A percentile compares a stretch with the other conserved stretches of the same genome.
phyloP scores from a whole-genome alignment of 140 eudicot species.

The Oenanthe javanica region DNA sequence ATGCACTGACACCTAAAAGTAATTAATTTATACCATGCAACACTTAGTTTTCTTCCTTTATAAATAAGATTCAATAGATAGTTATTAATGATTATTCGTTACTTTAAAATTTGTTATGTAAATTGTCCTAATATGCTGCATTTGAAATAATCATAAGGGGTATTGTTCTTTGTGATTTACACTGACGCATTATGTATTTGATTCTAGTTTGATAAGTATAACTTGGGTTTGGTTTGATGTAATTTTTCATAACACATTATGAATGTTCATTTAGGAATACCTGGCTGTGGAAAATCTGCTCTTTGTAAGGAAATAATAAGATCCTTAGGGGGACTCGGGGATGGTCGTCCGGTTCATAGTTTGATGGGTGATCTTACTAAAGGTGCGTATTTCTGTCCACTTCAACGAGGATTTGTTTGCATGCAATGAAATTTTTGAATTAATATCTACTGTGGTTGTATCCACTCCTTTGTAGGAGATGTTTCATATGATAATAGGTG shows the following conservation, averaged over 20 bases:
- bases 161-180: background rate
- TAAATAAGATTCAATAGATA: background rate
- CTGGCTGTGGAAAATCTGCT: slow-evolving; percentile 99
- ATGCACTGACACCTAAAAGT: background rate
- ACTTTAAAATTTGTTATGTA: background rate
- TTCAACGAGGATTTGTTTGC: background rate
- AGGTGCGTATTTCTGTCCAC: slow-evolving; percentile 35
- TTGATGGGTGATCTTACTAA: slow-evolving; percentile 90
- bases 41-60: background rate
- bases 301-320: slow-evolving; percentile 71
- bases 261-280: slow-evolving; percentile 53
- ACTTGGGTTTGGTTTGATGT: background rate
- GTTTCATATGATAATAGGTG: background rate
- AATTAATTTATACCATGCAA: background rate
- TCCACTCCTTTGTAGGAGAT: background rate
- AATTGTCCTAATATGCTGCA: background rate
- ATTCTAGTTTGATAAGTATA: background rate
- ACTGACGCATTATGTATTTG: background rate
- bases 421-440: background rate
- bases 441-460: background rate
- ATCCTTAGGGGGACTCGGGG: slow-evolving; percentile 54
- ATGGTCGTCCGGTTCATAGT: slow-evolving; percentile 78
- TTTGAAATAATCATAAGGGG: background rate
- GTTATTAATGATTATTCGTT: background rate
- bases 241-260: background rate